phyloP scores from a whole-genome alignment of 2,329 filamentous ascomycete species.

The Trichoderma sp. region DNA sequence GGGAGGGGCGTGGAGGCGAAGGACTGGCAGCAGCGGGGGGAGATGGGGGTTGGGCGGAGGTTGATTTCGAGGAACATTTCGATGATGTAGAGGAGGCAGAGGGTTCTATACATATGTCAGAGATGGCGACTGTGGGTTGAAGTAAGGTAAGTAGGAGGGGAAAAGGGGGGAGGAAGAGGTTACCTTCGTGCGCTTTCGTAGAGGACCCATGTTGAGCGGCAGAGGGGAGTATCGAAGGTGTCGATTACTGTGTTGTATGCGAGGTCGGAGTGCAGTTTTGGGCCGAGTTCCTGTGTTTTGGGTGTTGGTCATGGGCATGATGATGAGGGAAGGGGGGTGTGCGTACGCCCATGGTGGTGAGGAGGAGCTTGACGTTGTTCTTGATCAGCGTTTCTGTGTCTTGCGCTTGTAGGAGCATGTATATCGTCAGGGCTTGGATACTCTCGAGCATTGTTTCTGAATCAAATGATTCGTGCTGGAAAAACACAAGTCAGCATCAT shows the following conservation, averaged over 20 bases:
- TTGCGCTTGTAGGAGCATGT: conserved; percentile 27
- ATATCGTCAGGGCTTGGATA: conserved; percentile 27
- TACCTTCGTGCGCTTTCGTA: conserved; percentile 30
- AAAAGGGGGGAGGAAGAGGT: background rate
- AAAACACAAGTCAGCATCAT: background rate
- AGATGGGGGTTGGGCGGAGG: conserved; percentile 5
- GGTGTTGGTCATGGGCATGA: background rate
- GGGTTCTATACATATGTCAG: conserved; percentile 10
- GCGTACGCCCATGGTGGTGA: conserved; percentile 27
- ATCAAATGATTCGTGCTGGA: conserved; percentile 2
- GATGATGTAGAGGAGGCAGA: conserved; percentile 28
- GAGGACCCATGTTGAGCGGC: conserved; percentile 27
- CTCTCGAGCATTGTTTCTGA: conserved; percentile 24
- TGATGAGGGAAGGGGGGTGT: background rate
- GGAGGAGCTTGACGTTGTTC: conserved; percentile 26
- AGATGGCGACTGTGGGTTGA: too few species aligned
- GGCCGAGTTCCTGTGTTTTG: background rate
- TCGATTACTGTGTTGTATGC: conserved; percentile 2
- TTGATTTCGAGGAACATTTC: conserved; percentile 31
- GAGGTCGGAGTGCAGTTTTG: conserved; percentile 7
- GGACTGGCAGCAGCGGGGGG: conserved; percentile 7
- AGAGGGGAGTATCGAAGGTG: background rate
- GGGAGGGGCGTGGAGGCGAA: conserved; percentile 27
- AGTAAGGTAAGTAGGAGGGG: too few species aligned
- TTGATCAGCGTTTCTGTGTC: conserved; percentile 23